A percentile compares a stretch with the other conserved stretches of the same genome.
These are phyloP conservation scores for Strobilomyces confusus DNA, from an alignment of 768 basidiomycete species.

Conservation along the genomic window DNA sequence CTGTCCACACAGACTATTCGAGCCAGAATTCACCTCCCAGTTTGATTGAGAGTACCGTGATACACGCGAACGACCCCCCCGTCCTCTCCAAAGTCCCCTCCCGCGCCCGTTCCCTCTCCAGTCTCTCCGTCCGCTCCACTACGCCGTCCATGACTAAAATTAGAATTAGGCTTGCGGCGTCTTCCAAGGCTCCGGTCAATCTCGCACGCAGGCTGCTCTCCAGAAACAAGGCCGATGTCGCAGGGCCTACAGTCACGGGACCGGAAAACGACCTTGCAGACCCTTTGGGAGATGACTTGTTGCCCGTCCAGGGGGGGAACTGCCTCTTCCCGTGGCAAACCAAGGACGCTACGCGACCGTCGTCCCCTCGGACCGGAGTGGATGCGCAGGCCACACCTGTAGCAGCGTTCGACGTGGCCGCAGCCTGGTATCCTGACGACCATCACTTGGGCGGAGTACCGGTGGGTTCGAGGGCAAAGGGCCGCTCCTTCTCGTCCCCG, in stretches of 20 bases:
- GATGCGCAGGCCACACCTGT: conserved; percentile 14
- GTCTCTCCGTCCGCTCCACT: conserved; percentile 43
- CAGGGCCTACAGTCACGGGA: conserved; percentile 9
- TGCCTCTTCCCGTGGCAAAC: conserved; percentile 44
- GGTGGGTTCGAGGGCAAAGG: conserved; percentile 41
- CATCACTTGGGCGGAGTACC: conserved; percentile 15
- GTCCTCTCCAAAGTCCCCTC: conserved; percentile 33
- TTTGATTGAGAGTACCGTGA: conserved; percentile 10
- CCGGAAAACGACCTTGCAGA: conserved; percentile 7
- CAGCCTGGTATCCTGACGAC: conserved; percentile 15
- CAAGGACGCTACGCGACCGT: conserved; percentile 21
- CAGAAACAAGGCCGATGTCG: conserved; percentile 34
- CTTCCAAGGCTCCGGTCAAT: conserved; percentile 40
- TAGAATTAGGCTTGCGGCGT: conserved; percentile 44
- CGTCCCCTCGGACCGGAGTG: conserved; percentile 9
- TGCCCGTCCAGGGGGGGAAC: conserved; percentile 29
- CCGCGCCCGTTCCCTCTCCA: conserved; percentile 56
- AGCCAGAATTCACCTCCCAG: conserved; percentile 11
- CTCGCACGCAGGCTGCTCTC: conserved; percentile 55
- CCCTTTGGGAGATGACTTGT: conserved; percentile 12
- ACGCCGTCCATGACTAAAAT: conserved; percentile 46
- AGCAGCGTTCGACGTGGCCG: conserved; percentile 1
- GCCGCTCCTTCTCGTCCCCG: conserved; percentile 62
- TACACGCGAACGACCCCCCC: conserved; percentile 12
- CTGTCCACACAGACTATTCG: conserved; percentile 36